These are phyloP conservation scores for Aspergillus panamensis DNA, from an alignment of 495 filamentous ascomycete species.

Conservation along the genomic window DNA sequence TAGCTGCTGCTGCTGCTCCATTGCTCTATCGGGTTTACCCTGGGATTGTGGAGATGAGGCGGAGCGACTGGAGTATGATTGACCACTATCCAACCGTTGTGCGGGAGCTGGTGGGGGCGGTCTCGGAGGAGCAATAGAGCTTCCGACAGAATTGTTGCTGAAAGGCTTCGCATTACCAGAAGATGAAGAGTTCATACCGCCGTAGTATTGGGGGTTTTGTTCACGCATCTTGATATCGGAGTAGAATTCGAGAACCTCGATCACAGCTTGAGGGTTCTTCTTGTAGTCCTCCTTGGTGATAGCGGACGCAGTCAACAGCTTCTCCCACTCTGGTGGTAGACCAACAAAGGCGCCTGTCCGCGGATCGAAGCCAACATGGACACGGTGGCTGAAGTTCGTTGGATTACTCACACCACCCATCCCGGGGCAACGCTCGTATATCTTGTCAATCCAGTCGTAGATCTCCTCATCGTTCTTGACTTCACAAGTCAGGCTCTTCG, in stretches of 20 bases:
- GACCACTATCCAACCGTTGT: conserved; percentile 42
- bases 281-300: conserved; percentile 98
- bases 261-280: conserved; percentile 96
- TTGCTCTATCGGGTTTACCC: conserved; percentile 34
- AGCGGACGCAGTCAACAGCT: conserved; percentile 87
- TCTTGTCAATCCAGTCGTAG: conserved; percentile 97
- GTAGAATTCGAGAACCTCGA: conserved; percentile 97
- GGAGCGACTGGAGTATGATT: conserved; percentile 37
- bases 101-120: conserved; percentile 57
- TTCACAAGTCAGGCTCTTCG: conserved; percentile 77
- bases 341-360: conserved; percentile 90
- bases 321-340: conserved; percentile 92
- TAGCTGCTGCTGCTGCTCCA: conserved; percentile 41
- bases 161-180: conserved; percentile 44
- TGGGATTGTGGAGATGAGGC: conserved; percentile 37
- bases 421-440: conserved; percentile 91
- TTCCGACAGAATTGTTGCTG: conserved; percentile 47
- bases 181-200: conserved; percentile 59
- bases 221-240: conserved; percentile 87
- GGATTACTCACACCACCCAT: conserved; percentile 98
- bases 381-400: conserved; percentile 92
- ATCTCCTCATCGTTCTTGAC: conserved; percentile 93
- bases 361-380: conserved; percentile 97
- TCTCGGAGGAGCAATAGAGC: conserved; percentile 73
- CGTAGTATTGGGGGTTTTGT: conserved; percentile 73